Conservation (phyloP, 2,329 filamentous ascomycete genomes). For the Penicillium sp. region DNA sequence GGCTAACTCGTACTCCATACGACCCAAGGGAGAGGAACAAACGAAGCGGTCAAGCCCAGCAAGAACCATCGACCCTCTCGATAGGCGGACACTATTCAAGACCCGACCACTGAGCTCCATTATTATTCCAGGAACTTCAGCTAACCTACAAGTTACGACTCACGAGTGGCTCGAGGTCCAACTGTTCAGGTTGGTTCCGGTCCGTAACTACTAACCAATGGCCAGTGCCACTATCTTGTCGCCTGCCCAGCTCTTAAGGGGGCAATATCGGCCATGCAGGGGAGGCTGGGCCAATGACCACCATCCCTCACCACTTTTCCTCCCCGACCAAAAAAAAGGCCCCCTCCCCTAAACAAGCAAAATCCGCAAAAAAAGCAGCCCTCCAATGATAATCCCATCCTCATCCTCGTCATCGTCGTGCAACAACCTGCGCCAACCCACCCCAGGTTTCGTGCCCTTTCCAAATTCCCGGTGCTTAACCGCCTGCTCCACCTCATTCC, state of each 20-base stretch:
- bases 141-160: no score
- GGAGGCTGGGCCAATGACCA: conserved; percentile 1
- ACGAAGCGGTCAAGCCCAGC: conserved; percentile 18
- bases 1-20: background rate
- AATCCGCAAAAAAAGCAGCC: background rate
- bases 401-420: background rate
- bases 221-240: no score
- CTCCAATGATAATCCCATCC: background rate
- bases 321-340: background rate
- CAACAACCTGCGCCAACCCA: background rate
- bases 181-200: background rate
- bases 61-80: background rate
- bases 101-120: background rate
- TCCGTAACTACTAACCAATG: no score
- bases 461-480: background rate
- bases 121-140: background rate
- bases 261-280: background rate
- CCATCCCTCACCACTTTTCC: background rate
- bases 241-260: background rate
- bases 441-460: background rate
- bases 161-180: no score
- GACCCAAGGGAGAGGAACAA: conserved; percentile 1
- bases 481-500: background rate
- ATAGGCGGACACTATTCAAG: background rate
- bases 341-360: background rate